Evolutionary conservation across 2,329 filamentous ascomycete genomes (phyloP).

Genomic region (Magnaporthales sp.): DNA sequence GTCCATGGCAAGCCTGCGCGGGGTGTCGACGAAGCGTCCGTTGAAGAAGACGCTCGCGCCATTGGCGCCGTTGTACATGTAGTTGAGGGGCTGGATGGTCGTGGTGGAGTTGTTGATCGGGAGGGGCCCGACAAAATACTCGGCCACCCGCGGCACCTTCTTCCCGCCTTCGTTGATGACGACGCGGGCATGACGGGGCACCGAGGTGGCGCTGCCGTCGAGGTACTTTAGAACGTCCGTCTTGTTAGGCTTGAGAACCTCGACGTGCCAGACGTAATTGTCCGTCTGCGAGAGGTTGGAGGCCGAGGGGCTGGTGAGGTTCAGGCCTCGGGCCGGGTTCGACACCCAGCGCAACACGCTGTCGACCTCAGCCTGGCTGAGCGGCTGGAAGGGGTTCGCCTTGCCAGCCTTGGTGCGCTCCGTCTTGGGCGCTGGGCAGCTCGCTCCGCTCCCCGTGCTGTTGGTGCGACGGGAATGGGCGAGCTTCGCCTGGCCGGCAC

Average conservation of each 20-base stretch:
- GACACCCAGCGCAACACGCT: not conserved
- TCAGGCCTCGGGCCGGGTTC: not conserved
- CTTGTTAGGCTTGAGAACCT: slow-evolving; percentile 40
- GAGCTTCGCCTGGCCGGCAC: not conserved
- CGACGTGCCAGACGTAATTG: slow-evolving; percentile 19
- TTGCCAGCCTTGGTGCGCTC: not conserved
- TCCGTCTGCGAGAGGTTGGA: not conserved
- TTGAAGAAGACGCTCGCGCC: slow-evolving; percentile 13
- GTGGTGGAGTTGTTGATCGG: slow-evolving; percentile 29
- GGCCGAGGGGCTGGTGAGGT: not conserved
- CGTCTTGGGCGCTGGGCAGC: not conserved
- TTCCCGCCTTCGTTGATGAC: slow-evolving; percentile 36
- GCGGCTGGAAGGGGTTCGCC: not conserved
- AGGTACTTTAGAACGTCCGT: slow-evolving; percentile 34
- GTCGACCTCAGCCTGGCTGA: not conserved
- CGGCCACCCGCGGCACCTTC: slow-evolving; percentile 31
- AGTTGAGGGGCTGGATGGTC: slow-evolving; percentile 27
- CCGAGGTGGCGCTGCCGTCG: slow-evolving; percentile 23
- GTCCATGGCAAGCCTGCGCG: slow-evolving; percentile 21
- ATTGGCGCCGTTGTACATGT: slow-evolving; percentile 32
- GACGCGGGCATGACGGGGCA: slow-evolving; percentile 33
- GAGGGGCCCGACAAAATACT: slow-evolving; percentile 40
- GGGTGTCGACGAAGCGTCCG: slow-evolving; percentile 21
- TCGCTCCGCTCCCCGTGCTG: not conserved
- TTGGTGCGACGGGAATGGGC: not conserved